Conservation (phyloP, 306 rosid species). For the Cicer yamashitae region DNA sequence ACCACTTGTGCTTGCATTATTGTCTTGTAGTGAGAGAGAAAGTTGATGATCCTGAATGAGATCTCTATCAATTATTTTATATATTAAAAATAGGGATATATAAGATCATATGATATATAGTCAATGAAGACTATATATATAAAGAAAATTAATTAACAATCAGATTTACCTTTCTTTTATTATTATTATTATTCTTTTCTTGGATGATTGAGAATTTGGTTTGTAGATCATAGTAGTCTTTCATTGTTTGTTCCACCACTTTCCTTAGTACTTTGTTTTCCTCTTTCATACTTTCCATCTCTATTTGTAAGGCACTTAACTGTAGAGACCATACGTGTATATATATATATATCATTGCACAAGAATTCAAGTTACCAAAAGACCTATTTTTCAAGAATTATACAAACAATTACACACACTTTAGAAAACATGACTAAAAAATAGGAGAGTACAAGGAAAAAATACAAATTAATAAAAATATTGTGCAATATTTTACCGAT, state of each 20-base stretch:
- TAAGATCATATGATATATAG: not conserved
- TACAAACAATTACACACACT: no score
- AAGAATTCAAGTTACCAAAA: not conserved
- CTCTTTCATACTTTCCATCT: slow-evolving; percentile 86
- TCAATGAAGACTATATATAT: slow-evolving; percentile 9
- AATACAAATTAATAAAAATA: not conserved
- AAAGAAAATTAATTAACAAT: slow-evolving; percentile 5
- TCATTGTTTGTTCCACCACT: slow-evolving; percentile 82
- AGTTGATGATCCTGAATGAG: slow-evolving; percentile 58
- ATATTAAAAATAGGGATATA: not conserved
- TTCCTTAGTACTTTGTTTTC: slow-evolving; percentile 76
- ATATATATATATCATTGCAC: not conserved
- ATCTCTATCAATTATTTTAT: slow-evolving; percentile 17
- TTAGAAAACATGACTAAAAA: no score
- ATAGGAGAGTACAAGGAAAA: not conserved
- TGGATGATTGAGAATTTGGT: slow-evolving; percentile 65
- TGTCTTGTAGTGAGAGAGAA: slow-evolving; percentile 61
- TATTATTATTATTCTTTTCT: slow-evolving; percentile 52
- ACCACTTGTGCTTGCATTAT: slow-evolving; percentile 38
- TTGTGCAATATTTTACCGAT: no score
- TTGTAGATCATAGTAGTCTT: slow-evolving; percentile 80
- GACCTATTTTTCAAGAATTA: not conserved
- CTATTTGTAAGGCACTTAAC: slow-evolving; percentile 67
- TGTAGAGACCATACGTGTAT: slow-evolving; percentile 21
- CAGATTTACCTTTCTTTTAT: slow-evolving; percentile 56